A percentile compares a stretch with the other conserved stretches of the same genome.
phyloP scores from a whole-genome alignment of 129 eudicot species.

The Flaveria trinervia region DNA sequence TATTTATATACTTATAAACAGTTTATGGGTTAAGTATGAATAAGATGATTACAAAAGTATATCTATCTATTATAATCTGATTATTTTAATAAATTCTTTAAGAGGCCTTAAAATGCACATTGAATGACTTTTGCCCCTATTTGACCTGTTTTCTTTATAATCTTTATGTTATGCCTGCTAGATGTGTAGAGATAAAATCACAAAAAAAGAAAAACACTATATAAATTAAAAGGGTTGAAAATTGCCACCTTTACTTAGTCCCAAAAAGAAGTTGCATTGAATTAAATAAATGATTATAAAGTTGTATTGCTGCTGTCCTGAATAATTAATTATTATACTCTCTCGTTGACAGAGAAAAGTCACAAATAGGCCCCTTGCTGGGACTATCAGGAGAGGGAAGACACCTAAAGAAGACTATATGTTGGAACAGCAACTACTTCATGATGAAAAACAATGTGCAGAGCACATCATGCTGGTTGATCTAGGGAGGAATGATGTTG shows the following conservation, averaged over 20 bases:
- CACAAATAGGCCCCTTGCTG: slow-evolving; percentile 96
- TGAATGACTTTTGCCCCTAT: background rate
- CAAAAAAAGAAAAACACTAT: background rate
- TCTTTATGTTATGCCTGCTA: background rate
- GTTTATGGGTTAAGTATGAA: background rate
- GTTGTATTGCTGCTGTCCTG: background rate
- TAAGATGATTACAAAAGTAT: background rate
- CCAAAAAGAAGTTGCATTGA: background rate
- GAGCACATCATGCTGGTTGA: slow-evolving; percentile 99
- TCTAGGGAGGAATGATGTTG: slow-evolving; percentile 98
- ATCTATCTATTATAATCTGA: background rate
- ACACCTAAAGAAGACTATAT: slow-evolving; percentile 84
- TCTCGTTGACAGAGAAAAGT: slow-evolving; percentile 61
- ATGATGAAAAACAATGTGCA: slow-evolving; percentile 94
- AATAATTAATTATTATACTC: slow-evolving; percentile 10
- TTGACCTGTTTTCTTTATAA: background rate
- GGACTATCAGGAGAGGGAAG: slow-evolving; percentile 94
- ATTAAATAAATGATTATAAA: background rate
- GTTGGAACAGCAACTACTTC: slow-evolving; percentile 88
- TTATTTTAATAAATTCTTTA: background rate
- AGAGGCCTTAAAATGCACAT: background rate
- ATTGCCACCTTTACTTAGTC: background rate
- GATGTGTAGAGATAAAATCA: background rate
- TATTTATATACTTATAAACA: background rate
- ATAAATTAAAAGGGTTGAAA: background rate